Percentiles rank a stretch among this genome's conserved stretches.
Conservation (phyloP, 2,329 filamentous ascomycete species). For the Diaporthe destruens region DNA sequence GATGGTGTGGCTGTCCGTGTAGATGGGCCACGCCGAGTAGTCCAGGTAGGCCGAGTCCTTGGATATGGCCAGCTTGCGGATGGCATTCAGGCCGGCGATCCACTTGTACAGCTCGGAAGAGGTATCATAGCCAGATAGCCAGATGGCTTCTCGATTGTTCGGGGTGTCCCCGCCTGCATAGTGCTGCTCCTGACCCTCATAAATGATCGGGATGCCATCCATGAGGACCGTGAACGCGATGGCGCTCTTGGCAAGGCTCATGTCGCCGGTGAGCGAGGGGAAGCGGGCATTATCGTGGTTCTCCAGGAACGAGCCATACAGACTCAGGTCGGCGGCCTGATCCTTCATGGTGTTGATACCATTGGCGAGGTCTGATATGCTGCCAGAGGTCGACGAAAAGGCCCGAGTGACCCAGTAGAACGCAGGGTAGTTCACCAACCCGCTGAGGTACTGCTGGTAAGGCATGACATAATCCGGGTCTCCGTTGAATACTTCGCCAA, state of each 20-base stretch:
- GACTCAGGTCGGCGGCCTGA: conserved; percentile 50
- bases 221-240: conserved; percentile 66
- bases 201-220: conserved; percentile 70
- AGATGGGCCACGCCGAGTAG: conserved; percentile 54
- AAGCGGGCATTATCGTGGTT: conserved; percentile 64
- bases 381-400: conserved; percentile 47
- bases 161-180: conserved; percentile 58
- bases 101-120: conserved; percentile 57
- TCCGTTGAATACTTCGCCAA: conserved; percentile 65
- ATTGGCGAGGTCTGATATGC: conserved; percentile 53
- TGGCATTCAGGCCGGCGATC: conserved; percentile 61
- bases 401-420: conserved; percentile 51
- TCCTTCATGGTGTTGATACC: conserved; percentile 46
- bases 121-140: conserved; percentile 61
- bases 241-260: conserved; percentile 64
- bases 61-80: conserved; percentile 60
- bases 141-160: conserved; percentile 62
- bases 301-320: conserved; percentile 60
- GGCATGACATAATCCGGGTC: conserved; percentile 57
- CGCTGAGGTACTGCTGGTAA: conserved; percentile 62
- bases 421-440: conserved; percentile 64
- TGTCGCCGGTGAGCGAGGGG: conserved; percentile 58
- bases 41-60: conserved; percentile 54
- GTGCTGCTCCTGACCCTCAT: conserved; percentile 70
- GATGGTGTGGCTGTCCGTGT: conserved; percentile 56